Percentiles rank a stretch among this genome's conserved stretches.
Evolutionary conservation across 306 rosid genomes (phyloP).

Genomic region (Prunus mira): DNA sequence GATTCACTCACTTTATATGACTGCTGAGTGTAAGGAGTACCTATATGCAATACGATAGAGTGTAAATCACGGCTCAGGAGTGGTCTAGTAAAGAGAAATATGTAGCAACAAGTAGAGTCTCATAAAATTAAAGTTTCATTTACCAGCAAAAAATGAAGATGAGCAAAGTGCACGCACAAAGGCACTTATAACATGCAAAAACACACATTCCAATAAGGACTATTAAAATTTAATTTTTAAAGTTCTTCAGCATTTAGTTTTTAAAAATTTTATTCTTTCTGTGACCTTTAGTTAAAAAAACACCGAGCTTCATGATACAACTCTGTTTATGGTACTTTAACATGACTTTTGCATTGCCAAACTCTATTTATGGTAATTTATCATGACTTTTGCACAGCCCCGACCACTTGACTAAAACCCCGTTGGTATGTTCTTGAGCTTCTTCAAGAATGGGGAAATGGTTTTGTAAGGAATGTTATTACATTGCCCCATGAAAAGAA

Average conservation of each 20-base stretch:
- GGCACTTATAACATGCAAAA: background rate
- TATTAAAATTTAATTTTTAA: background rate
- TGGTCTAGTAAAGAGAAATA: background rate
- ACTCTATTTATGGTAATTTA: too few species aligned
- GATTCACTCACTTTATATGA: slow-evolving; percentile 92
- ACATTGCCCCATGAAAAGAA: background rate
- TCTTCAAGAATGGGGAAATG: too few species aligned
- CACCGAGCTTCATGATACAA: background rate
- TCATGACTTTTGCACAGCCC: too few species aligned
- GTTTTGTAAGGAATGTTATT: too few species aligned
- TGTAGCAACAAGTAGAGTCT: background rate
- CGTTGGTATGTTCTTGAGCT: too few species aligned
- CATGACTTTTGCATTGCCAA: too few species aligned
- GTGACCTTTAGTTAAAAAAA: background rate
- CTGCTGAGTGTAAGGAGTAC: slow-evolving; percentile 87
- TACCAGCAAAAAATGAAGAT: background rate
- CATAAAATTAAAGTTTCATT: background rate
- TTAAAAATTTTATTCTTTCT: background rate
- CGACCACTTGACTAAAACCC: too few species aligned
- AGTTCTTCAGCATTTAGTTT: background rate
- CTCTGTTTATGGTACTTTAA: background rate
- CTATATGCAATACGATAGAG: slow-evolving; percentile 33
- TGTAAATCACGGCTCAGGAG: background rate
- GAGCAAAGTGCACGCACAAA: background rate
- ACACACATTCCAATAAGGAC: background rate